Base-by-base conservation (phyloP, 202 grass and related monocot species). In the Schoenoplectus triqueter region DNA sequence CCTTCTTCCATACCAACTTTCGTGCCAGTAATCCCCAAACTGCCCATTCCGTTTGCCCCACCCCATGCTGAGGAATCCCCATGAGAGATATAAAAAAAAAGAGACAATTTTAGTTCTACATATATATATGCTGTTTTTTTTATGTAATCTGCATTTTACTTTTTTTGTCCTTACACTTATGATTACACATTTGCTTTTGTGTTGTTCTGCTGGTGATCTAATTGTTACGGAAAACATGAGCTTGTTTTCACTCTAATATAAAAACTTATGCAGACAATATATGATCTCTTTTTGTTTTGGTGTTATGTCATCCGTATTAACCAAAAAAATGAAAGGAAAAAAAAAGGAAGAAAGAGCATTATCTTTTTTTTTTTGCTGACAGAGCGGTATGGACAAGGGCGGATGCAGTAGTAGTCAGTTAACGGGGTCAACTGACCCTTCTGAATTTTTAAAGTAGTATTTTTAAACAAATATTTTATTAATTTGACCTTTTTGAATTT, bases 41-140 rank as follows among this genome's bases (percentile, higher is more conserved):
- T 80, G 21, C 75, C 75, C 2, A 44, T 80, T 80, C 54, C 75
- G 41, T 62, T 59, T 80, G 50, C 75, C 11, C 50, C 75, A n/a
- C 75, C 75, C 39, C 75, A 80, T n/a, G 21, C 21, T n/a, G 39
- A 62, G 2, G 54, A 80, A 19, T 61, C 75, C 11, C 75, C 75
- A 42, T 80, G 22, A 80, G 75, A 80, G 9, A 31, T 17, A 31
- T 31, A 31, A 22, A 51, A 9, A 21, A 44, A 3, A 39, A 48
- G 22, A 56, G 11, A 14, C 21, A 22, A 39, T 60, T 61, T 0
- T 62, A 41, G 51, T 78, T 48, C 39, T 19, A 39, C 31, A 31
- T 31, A 31, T 31, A 31, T 44, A n/a, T 14, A n/a, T 14, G 19
- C 6, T 73, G 10, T 48, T 18, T 15, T 48, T 0, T 56, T 7